Percentiles rank a stretch among this genome's conserved stretches.
These are phyloP conservation scores for Citeromyces nyonsensis DNA, from an alignment of 805 yeast species.

Conservation along the genomic window DNA sequence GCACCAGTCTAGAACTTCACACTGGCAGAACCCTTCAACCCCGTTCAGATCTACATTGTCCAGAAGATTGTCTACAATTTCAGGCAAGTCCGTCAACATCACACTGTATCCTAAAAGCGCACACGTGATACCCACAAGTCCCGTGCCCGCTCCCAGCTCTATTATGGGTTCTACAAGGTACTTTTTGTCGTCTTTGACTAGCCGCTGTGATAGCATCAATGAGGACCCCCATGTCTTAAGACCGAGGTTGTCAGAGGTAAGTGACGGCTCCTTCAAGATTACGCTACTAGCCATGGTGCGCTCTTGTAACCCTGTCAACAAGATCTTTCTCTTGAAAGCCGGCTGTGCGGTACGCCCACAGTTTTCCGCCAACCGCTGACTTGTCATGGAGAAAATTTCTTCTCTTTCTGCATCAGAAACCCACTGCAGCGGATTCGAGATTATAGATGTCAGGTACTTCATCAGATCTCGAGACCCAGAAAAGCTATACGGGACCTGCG, in stretches of 20 bases:
- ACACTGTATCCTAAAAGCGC: slow-evolving; percentile 32
- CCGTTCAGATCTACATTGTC: slow-evolving; percentile 44
- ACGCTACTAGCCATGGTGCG: slow-evolving; percentile 11
- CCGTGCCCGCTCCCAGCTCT: slow-evolving; percentile 95
- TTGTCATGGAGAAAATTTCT: slow-evolving; percentile 34
- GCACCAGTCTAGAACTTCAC: slow-evolving; percentile 62
- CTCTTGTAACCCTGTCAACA: slow-evolving; percentile 19
- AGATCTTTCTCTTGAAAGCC: slow-evolving; percentile 43
- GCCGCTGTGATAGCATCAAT: slow-evolving; percentile 42
- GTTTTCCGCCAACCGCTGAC: slow-evolving; percentile 58
- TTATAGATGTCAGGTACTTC: slow-evolving; percentile 29
- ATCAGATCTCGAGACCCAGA: slow-evolving; percentile 14
- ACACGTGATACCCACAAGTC: slow-evolving; percentile 69
- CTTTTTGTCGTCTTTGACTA: slow-evolving; percentile 16
- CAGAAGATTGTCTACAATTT: slow-evolving; percentile 53
- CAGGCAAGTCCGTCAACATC: slow-evolving; percentile 63
- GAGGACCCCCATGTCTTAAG: slow-evolving; percentile 96
- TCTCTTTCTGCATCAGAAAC: slow-evolving; percentile 17
- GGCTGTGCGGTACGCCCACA: slow-evolving; percentile 83
- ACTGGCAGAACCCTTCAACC: slow-evolving; percentile 7
- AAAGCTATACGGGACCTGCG: slow-evolving; percentile 13
- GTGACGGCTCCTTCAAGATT: slow-evolving; percentile 60
- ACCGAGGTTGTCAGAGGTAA: slow-evolving; percentile 80
- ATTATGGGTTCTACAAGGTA: slow-evolving; percentile 21
- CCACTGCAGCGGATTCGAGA: slow-evolving; percentile 35